Conservation (phyloP, 2,329 filamentous ascomycete species). For the Pseudogymnoascus pannorum region DNA sequence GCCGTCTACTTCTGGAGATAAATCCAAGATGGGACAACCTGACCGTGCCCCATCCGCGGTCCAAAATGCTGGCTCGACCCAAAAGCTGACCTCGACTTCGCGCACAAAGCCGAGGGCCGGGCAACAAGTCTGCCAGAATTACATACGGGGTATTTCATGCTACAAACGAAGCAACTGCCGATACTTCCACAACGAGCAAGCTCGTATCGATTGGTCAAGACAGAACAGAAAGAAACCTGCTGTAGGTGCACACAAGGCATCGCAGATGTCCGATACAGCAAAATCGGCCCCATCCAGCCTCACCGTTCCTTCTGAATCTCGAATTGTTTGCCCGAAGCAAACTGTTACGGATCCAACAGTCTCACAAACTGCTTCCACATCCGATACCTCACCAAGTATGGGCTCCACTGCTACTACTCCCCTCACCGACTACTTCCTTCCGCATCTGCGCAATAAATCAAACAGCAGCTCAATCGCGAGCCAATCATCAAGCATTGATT, state of each 20-base stretch:
- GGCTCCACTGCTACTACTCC: background rate
- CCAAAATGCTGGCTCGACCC: background rate
- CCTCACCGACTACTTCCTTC: background rate
- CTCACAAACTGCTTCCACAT: background rate
- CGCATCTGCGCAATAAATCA: background rate
- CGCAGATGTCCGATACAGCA: background rate
- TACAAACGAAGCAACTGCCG: background rate
- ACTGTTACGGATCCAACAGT: background rate
- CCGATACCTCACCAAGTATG: slow-evolving; percentile 2
- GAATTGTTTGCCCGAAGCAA: background rate
- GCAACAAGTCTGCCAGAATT: background rate
- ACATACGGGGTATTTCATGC: background rate
- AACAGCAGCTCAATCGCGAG: background rate
- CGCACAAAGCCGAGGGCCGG: background rate
- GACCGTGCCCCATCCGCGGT: background rate
- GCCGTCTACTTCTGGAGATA: background rate
- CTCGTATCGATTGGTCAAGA: background rate
- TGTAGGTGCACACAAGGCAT: background rate
- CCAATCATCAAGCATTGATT: background rate
- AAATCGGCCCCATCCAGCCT: background rate
- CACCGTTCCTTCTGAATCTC: background rate
- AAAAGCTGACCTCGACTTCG: background rate
- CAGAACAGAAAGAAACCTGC: background rate
- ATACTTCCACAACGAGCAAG: background rate
- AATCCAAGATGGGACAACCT: background rate